Base-by-base conservation (phyloP, 2,329 filamentous ascomycete species). In the Colletotrichum costaricense region DNA sequence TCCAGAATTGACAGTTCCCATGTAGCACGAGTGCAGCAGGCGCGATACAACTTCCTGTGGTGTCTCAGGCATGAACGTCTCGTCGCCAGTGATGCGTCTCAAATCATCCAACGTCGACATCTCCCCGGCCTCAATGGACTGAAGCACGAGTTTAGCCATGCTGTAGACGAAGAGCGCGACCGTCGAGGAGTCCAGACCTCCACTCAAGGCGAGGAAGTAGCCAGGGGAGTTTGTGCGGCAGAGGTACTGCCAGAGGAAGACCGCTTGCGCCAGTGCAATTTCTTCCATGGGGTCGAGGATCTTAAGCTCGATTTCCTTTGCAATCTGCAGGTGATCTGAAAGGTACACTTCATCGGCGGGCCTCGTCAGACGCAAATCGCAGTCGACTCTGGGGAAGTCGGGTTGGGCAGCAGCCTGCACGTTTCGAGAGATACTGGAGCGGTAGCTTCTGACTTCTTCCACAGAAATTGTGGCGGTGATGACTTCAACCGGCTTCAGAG, bases 391-490 rank as follows among this genome's bases (percentile, higher is more conserved):
- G 1, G 59, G 59, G 24, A 62, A 62, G 35, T 62, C 52, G 80
- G 81, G 54, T 78, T 80, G 59, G 80, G 79, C 69, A 69, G 88
- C 85, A 8, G 90, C 88, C 78, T 93, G 92, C 38, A 90, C 78
- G 11, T 88, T 87, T 69, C 90, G 85, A 12, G 88, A 88, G 7
- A 88, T 85, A 0, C 85, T 83, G n/a, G 82, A 88, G 0, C 93
- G 84, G 76, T 86, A 91, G 2, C 87, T 84, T 42, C 92, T 84
- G 5, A 96, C 92, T 74, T 94, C 91, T 77, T 95, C 93, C 2
- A 93, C 83, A 76, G 93, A 91, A 5, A 93, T 85, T 0, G 90
- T 93, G 4, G 92, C 92, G 6, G 87, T 89, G 28, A 92, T 82
- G 4, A 93, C 90, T 77, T 93, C 91, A 4, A 93, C 91, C 28